These are phyloP conservation scores for Isatis tinctoria DNA, from an alignment of 345 rosid genomes.

Conservation along the genomic window DNA sequence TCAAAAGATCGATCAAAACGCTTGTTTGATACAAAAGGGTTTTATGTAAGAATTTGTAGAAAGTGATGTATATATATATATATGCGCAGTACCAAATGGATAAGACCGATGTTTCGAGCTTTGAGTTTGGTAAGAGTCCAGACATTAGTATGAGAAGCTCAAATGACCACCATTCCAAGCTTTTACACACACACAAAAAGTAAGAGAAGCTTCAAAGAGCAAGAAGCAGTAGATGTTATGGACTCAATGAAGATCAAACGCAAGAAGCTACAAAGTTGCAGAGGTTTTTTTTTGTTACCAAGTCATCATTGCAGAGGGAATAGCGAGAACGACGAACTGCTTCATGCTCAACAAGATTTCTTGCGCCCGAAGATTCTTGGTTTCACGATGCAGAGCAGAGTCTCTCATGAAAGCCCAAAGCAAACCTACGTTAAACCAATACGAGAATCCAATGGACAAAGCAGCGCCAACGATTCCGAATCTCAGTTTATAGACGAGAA, in stretches of 20 bases:
- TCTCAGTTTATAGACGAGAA: slow-evolving; percentile 34
- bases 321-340: slow-evolving; percentile 28
- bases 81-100: slow-evolving; percentile 44
- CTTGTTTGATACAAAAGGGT: not conserved
- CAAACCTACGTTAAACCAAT: slow-evolving; percentile 39
- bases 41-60: not conserved
- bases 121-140: slow-evolving; percentile 47
- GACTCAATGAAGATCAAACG: not conserved
- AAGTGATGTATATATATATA: not conserved
- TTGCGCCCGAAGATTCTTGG: not conserved
- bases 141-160: slow-evolving; percentile 47
- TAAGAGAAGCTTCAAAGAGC: not conserved
- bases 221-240: not conserved
- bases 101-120: slow-evolving; percentile 51
- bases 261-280: not conserved
- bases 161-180: slow-evolving; percentile 57
- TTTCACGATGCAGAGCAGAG: slow-evolving; percentile 27
- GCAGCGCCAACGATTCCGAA: slow-evolving; percentile 44
- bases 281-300: slow-evolving; percentile 36
- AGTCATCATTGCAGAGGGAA: slow-evolving; percentile 54
- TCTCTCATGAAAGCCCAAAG: slow-evolving; percentile 34
- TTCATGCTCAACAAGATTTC: slow-evolving; percentile 28
- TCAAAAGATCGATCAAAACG: not conserved
- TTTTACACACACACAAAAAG: slow-evolving; percentile 15
- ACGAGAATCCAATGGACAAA: slow-evolving; percentile 29